phyloP scores from a whole-genome alignment of 2,329 filamentous ascomycete genomes.

The Sarocladiaceae sp. region DNA sequence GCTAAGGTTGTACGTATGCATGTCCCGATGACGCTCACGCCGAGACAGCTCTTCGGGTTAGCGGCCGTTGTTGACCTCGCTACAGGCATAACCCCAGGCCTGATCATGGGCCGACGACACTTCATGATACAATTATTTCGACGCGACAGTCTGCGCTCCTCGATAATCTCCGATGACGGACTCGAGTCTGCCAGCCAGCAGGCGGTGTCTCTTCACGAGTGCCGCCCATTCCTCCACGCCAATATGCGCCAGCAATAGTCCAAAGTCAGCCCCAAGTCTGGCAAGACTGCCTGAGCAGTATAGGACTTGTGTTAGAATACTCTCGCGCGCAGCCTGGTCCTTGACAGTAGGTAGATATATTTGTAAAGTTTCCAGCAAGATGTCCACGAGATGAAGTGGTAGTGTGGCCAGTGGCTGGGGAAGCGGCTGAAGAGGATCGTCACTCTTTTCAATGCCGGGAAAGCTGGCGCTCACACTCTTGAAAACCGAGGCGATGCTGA shows the following conservation, averaged over 20 bases:
- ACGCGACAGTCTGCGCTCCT: constrained; percentile 12
- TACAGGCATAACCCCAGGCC: constrained; percentile 6
- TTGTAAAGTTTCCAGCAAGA: constrained; percentile 73
- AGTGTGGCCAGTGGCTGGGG: constrained; percentile 81
- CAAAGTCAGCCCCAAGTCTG: constrained; percentile 86
- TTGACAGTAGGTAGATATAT: constrained; percentile 76
- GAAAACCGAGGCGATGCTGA: constrained; percentile 92
- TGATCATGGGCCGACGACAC: neutral
- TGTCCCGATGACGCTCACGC: constrained; percentile 2
- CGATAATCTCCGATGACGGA: constrained; percentile 55
- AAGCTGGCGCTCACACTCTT: constrained; percentile 65
- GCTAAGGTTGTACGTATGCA: neutral
- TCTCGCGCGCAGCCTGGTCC: constrained; percentile 78
- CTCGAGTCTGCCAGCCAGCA: constrained; percentile 76
- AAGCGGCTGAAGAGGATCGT: constrained; percentile 48
- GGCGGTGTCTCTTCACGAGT: constrained; percentile 80
- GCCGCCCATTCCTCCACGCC: constrained; percentile 76
- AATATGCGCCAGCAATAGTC: constrained; percentile 67
- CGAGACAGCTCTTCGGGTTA: neutral
- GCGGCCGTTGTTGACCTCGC: neutral
- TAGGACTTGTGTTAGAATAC: constrained; percentile 83
- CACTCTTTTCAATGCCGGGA: constrained; percentile 13
- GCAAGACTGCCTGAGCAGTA: constrained; percentile 92
- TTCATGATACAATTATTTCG: neutral
- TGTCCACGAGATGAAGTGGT: constrained; percentile 74